These are phyloP conservation scores for Symbiodinium pilosum DNA, from an alignment of 73 alveolate genomes.

Conservation along the genomic window DNA sequence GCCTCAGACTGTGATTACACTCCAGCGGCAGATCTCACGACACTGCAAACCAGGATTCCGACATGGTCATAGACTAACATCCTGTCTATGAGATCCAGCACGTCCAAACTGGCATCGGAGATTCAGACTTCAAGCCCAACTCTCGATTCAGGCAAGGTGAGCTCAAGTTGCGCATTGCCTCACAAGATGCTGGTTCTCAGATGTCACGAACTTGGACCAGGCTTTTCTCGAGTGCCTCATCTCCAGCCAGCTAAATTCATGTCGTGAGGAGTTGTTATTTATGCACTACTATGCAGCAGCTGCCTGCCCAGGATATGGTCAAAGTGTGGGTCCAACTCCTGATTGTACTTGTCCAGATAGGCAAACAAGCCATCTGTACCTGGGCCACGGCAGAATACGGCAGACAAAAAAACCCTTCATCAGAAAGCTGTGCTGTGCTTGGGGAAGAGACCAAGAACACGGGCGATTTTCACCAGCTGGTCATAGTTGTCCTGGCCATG, in stretches of 20 bases:
- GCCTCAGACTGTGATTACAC: slow-evolving; percentile 48
- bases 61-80: slow-evolving; percentile 99
- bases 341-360: slow-evolving; percentile 96
- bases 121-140: background rate
- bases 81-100: slow-evolving; percentile 98
- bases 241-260: slow-evolving; percentile 85
- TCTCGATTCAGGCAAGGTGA: background rate
- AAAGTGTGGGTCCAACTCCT: slow-evolving; percentile 95
- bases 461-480: slow-evolving; percentile 99
- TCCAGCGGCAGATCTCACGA: background rate
- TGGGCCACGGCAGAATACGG: background rate
- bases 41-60: background rate
- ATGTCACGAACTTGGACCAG: slow-evolving; percentile 97
- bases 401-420: too few species aligned
- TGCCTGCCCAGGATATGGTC: slow-evolving; percentile 95
- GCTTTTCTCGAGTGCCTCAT: slow-evolving; percentile 95
- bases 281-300: background rate
- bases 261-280: slow-evolving; percentile 21
- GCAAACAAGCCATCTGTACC: slow-evolving; percentile 95
- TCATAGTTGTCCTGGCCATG: slow-evolving; percentile 99
- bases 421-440: background rate
- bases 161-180: background rate
- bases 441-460: slow-evolving; percentile 97
- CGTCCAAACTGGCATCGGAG: slow-evolving; percentile 96
- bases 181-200: slow-evolving; percentile 98